Percentiles rank a stretch among this genome's conserved stretches.
These are phyloP conservation scores for Tetratostichococcus sp. DNA, from an alignment of 139 green algal species.

Conservation along the genomic window DNA sequence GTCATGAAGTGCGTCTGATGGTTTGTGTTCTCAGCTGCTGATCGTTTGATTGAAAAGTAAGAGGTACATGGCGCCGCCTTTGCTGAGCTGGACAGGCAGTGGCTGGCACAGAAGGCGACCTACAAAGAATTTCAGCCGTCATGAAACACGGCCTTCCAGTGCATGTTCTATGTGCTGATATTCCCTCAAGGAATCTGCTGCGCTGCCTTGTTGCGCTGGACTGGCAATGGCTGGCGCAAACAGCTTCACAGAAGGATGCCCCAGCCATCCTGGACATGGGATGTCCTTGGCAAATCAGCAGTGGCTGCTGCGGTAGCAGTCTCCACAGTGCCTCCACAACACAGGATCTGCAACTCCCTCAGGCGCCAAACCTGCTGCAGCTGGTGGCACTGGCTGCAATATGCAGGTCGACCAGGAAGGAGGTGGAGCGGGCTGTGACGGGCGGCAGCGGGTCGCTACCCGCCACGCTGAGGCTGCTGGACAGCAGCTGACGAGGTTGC, in stretches of 20 bases:
- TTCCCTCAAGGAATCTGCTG: too few relatives aligned
- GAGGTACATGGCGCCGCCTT: slow-evolving; percentile 56
- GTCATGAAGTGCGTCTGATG: slow-evolving; percentile 30
- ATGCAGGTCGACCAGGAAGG: neutral
- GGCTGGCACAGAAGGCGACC: slow-evolving; percentile 31
- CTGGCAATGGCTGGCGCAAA: slow-evolving; percentile 35
- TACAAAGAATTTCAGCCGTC: slow-evolving; percentile 69
- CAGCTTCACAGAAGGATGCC: slow-evolving; percentile 65
- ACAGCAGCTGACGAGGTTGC: neutral
- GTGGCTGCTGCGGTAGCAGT: too few relatives aligned
- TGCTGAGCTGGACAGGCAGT: slow-evolving; percentile 55
- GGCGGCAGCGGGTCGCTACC: neutral
- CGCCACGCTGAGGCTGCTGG: neutral
- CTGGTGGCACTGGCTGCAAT: too few relatives aligned
- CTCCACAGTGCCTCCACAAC: too few relatives aligned
- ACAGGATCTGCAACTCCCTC: too few relatives aligned
- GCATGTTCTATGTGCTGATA: neutral
- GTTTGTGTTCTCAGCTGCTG: too few relatives aligned
- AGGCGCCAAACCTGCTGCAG: too few relatives aligned
- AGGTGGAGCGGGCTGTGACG: neutral
- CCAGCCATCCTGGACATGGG: too few relatives aligned
- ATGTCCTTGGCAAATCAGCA: too few relatives aligned
- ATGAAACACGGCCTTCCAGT: slow-evolving; percentile 13
- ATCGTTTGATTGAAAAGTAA: too few relatives aligned
- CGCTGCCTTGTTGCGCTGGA: slow-evolving; percentile 50